phyloP scores from a whole-genome alignment of 129 eudicot species.

The Cynara cardunculus region DNA sequence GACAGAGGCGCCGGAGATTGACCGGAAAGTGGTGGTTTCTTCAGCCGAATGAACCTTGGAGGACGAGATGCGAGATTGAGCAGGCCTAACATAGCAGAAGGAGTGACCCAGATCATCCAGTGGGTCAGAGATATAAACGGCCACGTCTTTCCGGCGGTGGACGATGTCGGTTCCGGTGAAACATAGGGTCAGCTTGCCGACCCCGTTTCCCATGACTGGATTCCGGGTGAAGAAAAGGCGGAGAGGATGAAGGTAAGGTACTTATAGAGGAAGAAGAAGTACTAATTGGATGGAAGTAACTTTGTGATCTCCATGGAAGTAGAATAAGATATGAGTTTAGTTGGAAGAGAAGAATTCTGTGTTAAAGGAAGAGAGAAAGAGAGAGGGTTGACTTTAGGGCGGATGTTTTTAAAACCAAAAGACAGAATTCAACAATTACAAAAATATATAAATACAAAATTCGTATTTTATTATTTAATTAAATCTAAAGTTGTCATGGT shows the following conservation, averaged over 20 bases:
- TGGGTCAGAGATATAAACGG: conserved; percentile 51
- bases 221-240: not conserved
- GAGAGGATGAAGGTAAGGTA: not conserved
- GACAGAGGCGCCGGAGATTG: conserved; percentile 93
- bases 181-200: conserved; percentile 65
- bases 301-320: conserved; percentile 18
- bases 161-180: conserved; percentile 59
- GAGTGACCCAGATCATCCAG: conserved; percentile 91
- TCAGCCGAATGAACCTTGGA: conserved; percentile 72
- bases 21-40: conserved; percentile 60
- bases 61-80: conserved; percentile 37
- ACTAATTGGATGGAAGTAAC: not conserved
- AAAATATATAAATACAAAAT: not conserved
- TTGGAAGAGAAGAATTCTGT: conserved; percentile 4
- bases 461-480: too few species aligned
- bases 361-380: conserved; percentile 9
- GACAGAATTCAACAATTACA: conserved; percentile 24
- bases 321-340: conserved; percentile 2
- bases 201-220: conserved; percentile 70
- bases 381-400: conserved; percentile 52
- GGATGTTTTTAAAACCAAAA: conserved; percentile 39
- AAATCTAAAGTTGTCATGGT: too few species aligned
- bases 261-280: not conserved
- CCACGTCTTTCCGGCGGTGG: conserved; percentile 44
- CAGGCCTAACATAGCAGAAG: conserved; percentile 81